phyloP scores from a whole-genome alignment of 805 yeast genomes.

The Ogataea polymorpha region DNA sequence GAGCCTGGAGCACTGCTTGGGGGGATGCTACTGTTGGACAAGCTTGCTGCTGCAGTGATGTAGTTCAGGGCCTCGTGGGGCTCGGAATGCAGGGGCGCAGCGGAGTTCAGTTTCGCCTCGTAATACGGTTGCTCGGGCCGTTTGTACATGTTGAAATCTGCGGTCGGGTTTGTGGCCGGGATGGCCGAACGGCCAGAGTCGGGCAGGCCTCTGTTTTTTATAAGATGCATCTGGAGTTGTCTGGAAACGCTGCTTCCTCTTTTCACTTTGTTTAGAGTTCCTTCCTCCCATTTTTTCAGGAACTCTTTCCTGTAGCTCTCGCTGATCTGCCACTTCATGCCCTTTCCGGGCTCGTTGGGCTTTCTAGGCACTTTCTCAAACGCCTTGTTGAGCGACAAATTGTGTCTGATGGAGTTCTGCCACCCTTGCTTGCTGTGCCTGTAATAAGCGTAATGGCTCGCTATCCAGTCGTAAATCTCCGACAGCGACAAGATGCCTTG shows the following conservation, averaged over 20 bases:
- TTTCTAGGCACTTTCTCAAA: conserved; percentile 95
- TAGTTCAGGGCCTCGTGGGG: conserved; percentile 29
- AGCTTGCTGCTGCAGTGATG: conserved; percentile 27
- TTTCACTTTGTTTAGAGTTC: conserved; percentile 68
- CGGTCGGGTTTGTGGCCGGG: conserved; percentile 8
- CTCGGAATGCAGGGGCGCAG: conserved; percentile 10
- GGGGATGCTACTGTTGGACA: conserved; percentile 14
- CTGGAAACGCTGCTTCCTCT: conserved; percentile 80
- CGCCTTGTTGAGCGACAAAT: conserved; percentile 90
- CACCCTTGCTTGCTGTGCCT: conserved; percentile 92
- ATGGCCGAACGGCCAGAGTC: conserved; percentile 36
- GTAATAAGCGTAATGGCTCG: conserved; percentile 85
- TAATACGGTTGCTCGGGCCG: conserved; percentile 10
- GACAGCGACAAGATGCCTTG: conserved; percentile 88
- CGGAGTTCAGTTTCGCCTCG: conserved; percentile 4
- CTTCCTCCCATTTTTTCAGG: conserved; percentile 72
- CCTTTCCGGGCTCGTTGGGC: conserved; percentile 97
- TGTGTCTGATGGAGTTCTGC: conserved; percentile 98
- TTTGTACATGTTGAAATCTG: conserved; percentile 13
- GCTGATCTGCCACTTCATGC: conserved; percentile 98
- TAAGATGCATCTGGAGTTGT: conserved; percentile 72
- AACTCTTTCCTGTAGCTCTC: conserved; percentile 83
- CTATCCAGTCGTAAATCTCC: conserved; percentile 90
- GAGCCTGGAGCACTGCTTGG: conserved; percentile 11
- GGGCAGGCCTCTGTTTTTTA: conserved; percentile 52